Evolutionary conservation across 1,139 yeast genomes (phyloP).

Genomic region (Wickerhamomyces sp.): DNA sequence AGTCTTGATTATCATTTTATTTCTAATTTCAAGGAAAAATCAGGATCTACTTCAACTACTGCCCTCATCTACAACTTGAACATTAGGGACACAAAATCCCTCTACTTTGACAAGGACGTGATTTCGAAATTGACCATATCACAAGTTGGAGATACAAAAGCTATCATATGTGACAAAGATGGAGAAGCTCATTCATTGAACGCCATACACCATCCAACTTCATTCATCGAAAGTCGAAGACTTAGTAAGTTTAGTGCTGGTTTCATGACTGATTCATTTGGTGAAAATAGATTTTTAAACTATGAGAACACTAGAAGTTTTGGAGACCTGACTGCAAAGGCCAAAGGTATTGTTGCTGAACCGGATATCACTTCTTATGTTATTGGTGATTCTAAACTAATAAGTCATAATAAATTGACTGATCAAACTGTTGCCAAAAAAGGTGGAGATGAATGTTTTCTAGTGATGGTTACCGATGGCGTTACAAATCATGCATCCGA

Average conservation of each 20-base stretch:
- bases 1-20: constrained; percentile 48
- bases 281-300: constrained; percentile 74
- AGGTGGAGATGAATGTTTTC: constrained; percentile 77
- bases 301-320: constrained; percentile 91
- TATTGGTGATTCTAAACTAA: constrained; percentile 47
- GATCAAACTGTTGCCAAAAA: constrained; percentile 27
- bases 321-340: constrained; percentile 80
- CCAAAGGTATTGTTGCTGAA: constrained; percentile 84
- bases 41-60: constrained; percentile 87
- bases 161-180: constrained; percentile 68
- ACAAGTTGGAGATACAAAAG: constrained; percentile 93
- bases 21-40: constrained; percentile 30
- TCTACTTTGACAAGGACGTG: constrained; percentile 69
- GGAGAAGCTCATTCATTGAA: constrained; percentile 82
- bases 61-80: constrained; percentile 54
- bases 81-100: constrained; percentile 33
- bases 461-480: constrained; percentile 81
- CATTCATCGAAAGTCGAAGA: constrained; percentile 71
- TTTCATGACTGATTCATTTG: constrained; percentile 85
- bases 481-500: constrained; percentile 75
- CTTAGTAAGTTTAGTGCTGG: constrained; percentile 67
- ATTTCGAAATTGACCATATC: constrained; percentile 70
- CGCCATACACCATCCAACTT: constrained; percentile 80
- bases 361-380: constrained; percentile 75
- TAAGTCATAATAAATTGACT: constrained; percentile 19